Conservation (phyloP, 352 stramenopile species). For the Pythium chondricola region DNA sequence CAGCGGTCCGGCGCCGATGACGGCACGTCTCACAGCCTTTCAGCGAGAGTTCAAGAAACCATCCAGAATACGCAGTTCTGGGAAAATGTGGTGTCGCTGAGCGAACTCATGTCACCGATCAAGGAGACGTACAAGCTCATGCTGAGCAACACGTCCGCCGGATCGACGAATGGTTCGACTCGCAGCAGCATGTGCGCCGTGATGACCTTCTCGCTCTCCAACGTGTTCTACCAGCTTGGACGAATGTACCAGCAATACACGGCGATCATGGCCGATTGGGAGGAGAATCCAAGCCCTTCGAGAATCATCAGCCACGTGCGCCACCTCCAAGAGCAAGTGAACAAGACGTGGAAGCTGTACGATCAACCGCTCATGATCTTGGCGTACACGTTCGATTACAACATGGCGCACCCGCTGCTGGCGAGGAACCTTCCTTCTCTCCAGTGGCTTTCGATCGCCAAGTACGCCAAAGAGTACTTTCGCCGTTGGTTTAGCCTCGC, state of each 20-base stretch:
- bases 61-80: slow-evolving; percentile 68
- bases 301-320: slow-evolving; percentile 48
- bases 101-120: slow-evolving; percentile 70
- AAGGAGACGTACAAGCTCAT: slow-evolving; percentile 74
- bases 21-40: slow-evolving; percentile 34
- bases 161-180: not conserved
- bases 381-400: slow-evolving; percentile 73
- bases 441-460: slow-evolving; percentile 70
- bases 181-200: slow-evolving; percentile 7
- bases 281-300: slow-evolving; percentile 42
- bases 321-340: slow-evolving; percentile 48
- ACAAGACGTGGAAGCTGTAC: slow-evolving; percentile 72
- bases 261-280: slow-evolving; percentile 61
- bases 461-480: slow-evolving; percentile 75
- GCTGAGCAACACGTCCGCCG: slow-evolving; percentile 18
- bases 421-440: slow-evolving; percentile 41
- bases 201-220: slow-evolving; percentile 47
- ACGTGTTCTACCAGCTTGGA: slow-evolving; percentile 75
- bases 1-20: slow-evolving; percentile 10
- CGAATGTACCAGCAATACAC: slow-evolving; percentile 75
- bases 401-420: slow-evolving; percentile 43
- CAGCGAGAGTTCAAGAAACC: too few relatives aligned
- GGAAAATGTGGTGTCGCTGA: slow-evolving; percentile 66
- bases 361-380: slow-evolving; percentile 67
- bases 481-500: slow-evolving; percentile 52